Percentiles rank a stretch among this genome's conserved stretches.
phyloP scores from a whole-genome alignment of 768 basidiomycete species.

The Phaffia tasmanica region DNA sequence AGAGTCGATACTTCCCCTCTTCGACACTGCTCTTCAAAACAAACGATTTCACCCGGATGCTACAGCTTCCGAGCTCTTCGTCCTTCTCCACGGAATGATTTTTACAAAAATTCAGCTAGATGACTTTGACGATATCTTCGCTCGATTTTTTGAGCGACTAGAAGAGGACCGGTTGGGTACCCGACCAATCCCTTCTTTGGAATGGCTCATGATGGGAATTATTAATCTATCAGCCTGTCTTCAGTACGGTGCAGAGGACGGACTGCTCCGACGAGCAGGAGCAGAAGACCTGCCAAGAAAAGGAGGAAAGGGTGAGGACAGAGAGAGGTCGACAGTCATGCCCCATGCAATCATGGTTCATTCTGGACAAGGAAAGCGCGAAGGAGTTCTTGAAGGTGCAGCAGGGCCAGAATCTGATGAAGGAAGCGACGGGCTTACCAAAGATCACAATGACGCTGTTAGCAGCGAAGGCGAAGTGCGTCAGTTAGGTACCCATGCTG shows the following conservation, averaged over 20 bases:
- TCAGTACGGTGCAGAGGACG: constrained; percentile 71
- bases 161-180: constrained; percentile 48
- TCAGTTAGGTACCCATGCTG: constrained; percentile 22
- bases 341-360: constrained; percentile 30
- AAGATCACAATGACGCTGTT: background rate
- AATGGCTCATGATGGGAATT: constrained; percentile 95
- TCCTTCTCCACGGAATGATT: constrained; percentile 90
- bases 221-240: constrained; percentile 69
- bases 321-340: background rate
- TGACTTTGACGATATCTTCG: constrained; percentile 69
- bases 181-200: constrained; percentile 42
- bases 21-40: constrained; percentile 63
- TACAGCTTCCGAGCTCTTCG: constrained; percentile 59
- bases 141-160: constrained; percentile 75
- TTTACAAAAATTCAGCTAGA: constrained; percentile 93
- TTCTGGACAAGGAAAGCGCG: background rate
- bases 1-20: constrained; percentile 79
- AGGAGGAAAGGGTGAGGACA: constrained; percentile 1
- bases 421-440: constrained; percentile 3
- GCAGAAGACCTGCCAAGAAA: constrained; percentile 37
- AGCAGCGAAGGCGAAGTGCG: constrained; percentile 24
- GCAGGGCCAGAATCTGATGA: background rate
- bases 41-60: constrained; percentile 63
- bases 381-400: background rate
- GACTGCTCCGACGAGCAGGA: constrained; percentile 57